These are phyloP conservation scores for Omphalotus olearius DNA, from an alignment of 1,284 basidiomycete genomes.

Conservation along the genomic window DNA sequence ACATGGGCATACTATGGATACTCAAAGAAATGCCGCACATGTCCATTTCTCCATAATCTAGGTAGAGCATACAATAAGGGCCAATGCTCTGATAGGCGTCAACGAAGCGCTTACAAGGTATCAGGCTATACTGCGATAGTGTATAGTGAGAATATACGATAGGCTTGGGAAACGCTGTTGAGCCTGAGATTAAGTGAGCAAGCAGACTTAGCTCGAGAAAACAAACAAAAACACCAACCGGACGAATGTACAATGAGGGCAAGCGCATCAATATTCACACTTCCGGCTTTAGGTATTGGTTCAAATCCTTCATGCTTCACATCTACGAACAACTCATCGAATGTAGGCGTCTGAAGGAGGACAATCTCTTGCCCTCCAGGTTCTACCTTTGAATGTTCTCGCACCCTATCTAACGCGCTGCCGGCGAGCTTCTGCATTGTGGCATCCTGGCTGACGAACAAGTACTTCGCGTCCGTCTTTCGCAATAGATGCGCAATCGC, in stretches of 20 bases:
- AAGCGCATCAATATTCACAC: background rate
- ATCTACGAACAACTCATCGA: constrained; percentile 7
- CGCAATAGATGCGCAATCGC: constrained; percentile 18
- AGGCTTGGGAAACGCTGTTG: constrained; percentile 10
- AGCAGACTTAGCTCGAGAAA: background rate
- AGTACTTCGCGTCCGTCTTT: constrained; percentile 6
- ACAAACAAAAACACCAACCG: background rate
- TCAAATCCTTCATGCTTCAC: background rate
- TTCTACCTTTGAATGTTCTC: too few relatives aligned
- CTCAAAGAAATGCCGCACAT: constrained; percentile 16
- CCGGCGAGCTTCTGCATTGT: constrained; percentile 1
- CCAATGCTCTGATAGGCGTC: background rate
- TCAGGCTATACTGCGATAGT: background rate
- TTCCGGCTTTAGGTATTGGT: background rate
- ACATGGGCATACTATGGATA: constrained; percentile 19
- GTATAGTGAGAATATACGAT: background rate
- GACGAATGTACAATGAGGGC: background rate
- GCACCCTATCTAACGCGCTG: background rate
- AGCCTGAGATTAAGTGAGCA: background rate
- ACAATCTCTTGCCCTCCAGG: background rate
- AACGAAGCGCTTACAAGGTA: background rate
- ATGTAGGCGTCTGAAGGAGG: background rate
- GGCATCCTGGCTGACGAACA: constrained; percentile 14
- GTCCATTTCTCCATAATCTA: constrained; percentile 4
- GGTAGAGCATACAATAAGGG: background rate